Base-by-base conservation (phyloP, 2,329 filamentous ascomycete genomes). In the Thielaviopsis punctulata region DNA sequence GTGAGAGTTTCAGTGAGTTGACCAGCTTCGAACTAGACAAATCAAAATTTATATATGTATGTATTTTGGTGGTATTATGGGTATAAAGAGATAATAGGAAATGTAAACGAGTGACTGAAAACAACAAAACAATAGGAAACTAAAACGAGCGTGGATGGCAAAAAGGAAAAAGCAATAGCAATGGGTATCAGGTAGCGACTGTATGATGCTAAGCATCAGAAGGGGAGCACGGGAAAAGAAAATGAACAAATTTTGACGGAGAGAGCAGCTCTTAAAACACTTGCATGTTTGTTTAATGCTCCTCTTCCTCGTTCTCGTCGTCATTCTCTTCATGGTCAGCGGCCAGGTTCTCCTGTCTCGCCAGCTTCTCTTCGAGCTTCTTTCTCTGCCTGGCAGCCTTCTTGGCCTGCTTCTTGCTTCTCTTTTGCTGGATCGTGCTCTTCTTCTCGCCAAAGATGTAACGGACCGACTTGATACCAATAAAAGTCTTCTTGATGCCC, bases 391-490 rank as follows among this genome's bases (percentile, higher is more conserved):
- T 62, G 49, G 62, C 57, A 9, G 61, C 61, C 44, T 61, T 62
- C 55, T 58, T 48, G 30, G 60, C 59, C 51, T 62, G 61, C 57
- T 57, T 61, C 51, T 59, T 59, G 30, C 66, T 65, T 3, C 56
- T 56, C 56, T 59, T 60, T 47, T 57, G 54, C 51, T 63, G 58
- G 48, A 60, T 51, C 48, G 59, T 51, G 56, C 69, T 63, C n/a
- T 58, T 57, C 58, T 63, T 67, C 59, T 70, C 66, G 27, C 61
- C 54, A 24, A 66, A 15, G 23, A 71, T 56, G 54, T 68, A 67
- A 4, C 64, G 64, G 10, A 62, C 56, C 12, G 62, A 61, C 51
- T 56, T 56, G 23, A 66, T 55, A n/a, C 65, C 65, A 13, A 59
- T 57, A 13, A 64, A 57, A 15, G 61, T 51, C 15, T 68, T 61